Evolutionary conservation across 257 asterid genomes (phyloP).

Genomic region (Petrea volubilis): DNA sequence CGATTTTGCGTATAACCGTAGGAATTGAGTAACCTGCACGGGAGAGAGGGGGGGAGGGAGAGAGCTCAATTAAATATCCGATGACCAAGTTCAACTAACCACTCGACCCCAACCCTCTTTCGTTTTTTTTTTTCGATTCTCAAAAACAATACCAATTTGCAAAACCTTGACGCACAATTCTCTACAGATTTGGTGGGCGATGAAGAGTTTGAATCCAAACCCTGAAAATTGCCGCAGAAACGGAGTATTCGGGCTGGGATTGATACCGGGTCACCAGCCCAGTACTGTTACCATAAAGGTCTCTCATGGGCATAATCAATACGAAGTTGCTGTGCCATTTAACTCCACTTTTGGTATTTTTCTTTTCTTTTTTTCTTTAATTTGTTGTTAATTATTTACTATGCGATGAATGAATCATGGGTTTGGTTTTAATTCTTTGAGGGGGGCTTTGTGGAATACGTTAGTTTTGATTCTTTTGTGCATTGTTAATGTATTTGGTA

Average conservation of each 20-base stretch:
- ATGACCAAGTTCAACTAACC: constrained; percentile 12
- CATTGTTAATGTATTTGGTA: neutral
- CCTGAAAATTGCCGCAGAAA: constrained; percentile 32
- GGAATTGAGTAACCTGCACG: constrained; percentile 27
- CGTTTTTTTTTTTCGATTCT: neutral
- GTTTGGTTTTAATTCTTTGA: neutral
- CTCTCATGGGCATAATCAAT: constrained; percentile 25
- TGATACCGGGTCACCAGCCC: constrained; percentile 30
- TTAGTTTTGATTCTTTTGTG: neutral
- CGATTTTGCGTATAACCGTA: constrained; percentile 18
- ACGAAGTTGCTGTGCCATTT: constrained; percentile 37
- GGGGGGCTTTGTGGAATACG: neutral
- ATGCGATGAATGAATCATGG: neutral
- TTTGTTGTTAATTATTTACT: neutral
- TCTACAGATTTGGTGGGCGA: constrained; percentile 14
- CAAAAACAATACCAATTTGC: neutral
- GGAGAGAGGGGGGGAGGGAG: constrained; percentile 9
- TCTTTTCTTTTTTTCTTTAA: neutral
- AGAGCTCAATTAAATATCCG: constrained; percentile 10
- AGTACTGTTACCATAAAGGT: constrained; percentile 32
- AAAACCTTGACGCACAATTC: constrained; percentile 18
- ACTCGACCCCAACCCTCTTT: too few relatives aligned
- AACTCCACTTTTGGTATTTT: constrained; percentile 45
- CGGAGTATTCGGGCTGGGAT: constrained; percentile 38
- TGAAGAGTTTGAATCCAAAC: constrained; percentile 35